Evolutionary conservation across 148 eudicot genomes (phyloP), one percentile per base, ranked within the genome.

Genomic region (Fallopia convolvulus): DNA sequence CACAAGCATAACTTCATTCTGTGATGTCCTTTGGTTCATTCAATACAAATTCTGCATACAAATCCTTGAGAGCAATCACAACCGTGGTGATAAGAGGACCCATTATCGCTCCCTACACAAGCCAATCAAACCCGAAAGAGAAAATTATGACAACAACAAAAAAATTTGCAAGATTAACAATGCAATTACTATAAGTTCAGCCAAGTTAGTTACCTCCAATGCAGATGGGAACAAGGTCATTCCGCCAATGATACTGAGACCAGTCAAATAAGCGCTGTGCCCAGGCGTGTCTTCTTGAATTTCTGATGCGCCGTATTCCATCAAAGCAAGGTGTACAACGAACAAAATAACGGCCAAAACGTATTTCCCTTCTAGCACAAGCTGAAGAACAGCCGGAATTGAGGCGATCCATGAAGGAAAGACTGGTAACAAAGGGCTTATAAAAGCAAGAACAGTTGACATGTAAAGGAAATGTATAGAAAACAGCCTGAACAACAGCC

Each of bases 211-310:
- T 89, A 90, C 91, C 97, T 88, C 92, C 73, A 90, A 23, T 65
- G 93, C 91, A 75, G 96, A 92, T 42, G 91, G 86, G 83, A 92
- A 94, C 86, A 94, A 82, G 61, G 99, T 87, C 95, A 90, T 90
- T 73, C 99, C 99, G 77, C 99, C 99, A 66, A 94, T 88, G 72
- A 94, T 92, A 85, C 99, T 92, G 58, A 94, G 97, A 14, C 92
- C 97, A 0, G 97, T 94, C 36, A 94, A 93, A 80, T 94, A 94
- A 1, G 89, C 85, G 78, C 82, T 92, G 61, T 94, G 84, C 61
- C 97, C 97, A 2, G 97, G 97, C 58, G 89, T 80, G 77, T 92
- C 99, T 81, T 88, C 96, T 41, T 82, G 80, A 77, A 94, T 92
- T 61, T 94, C 97, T 2, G 86, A 81, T 6, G 83, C 84, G 12